A percentile compares a stretch with the other conserved stretches of the same genome.
Evolutionary conservation across 805 yeast genomes (phyloP).

Genomic region (Pichia californica): DNA sequence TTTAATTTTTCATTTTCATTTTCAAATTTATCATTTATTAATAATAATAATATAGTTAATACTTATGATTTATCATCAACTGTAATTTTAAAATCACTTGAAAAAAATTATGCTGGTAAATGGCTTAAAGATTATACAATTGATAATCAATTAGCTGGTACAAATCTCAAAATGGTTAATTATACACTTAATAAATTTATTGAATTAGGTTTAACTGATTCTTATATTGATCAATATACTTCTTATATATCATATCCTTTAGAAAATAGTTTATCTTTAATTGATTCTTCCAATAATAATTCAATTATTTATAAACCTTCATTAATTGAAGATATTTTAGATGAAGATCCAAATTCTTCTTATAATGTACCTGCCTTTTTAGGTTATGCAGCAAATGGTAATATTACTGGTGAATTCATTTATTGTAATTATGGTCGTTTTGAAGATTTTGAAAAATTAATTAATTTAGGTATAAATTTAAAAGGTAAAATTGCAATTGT

Average conservation of each 20-base stretch:
- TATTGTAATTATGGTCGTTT: slow-evolving; percentile 66
- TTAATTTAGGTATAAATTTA: slow-evolving; percentile 41
- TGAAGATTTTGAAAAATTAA: slow-evolving; percentile 49
- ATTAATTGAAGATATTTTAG: slow-evolving; percentile 41
- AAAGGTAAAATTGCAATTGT: slow-evolving; percentile 57
- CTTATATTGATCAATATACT: slow-evolving; percentile 50
- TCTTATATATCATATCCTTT: slow-evolving; percentile 60
- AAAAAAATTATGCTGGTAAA: slow-evolving; percentile 37
- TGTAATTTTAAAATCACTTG: slow-evolving; percentile 21
- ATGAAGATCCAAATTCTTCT: slow-evolving; percentile 44
- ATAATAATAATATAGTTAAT: neutral
- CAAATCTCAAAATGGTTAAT: slow-evolving; percentile 40
- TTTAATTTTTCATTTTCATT: neutral
- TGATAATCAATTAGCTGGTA: slow-evolving; percentile 55
- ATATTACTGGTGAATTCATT: slow-evolving; percentile 58
- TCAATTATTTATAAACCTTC: slow-evolving; percentile 43
- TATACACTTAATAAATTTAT: slow-evolving; percentile 55
- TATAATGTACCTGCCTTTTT: slow-evolving; percentile 64
- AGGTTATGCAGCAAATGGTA: slow-evolving; percentile 72
- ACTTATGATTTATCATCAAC: neutral
- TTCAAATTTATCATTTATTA: too few relatives aligned
- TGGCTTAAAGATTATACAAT: slow-evolving; percentile 50
- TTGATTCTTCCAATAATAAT: slow-evolving; percentile 18
- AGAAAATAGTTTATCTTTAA: slow-evolving; percentile 43
- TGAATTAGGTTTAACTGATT: slow-evolving; percentile 48